Conservation (phyloP, 768 basidiomycete genomes). For the Rhizopogon vinicolor region DNA sequence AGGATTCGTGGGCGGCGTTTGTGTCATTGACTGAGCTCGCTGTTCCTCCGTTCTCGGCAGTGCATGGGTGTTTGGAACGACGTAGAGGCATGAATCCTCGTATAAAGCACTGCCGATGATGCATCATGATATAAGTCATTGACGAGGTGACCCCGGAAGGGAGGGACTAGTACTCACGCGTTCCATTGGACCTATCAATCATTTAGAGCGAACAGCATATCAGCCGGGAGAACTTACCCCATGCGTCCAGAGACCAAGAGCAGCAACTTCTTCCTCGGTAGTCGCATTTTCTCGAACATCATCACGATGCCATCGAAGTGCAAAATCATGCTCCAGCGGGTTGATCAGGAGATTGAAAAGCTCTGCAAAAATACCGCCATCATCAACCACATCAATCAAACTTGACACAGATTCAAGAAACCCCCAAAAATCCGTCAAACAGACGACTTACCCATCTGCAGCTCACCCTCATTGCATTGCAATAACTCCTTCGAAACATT, state of each 20-base stretch:
- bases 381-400: not conserved
- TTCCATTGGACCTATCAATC: constrained; percentile 70
- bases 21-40: constrained; percentile 46
- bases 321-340: constrained; percentile 58
- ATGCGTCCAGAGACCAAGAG: constrained; percentile 56
- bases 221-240: constrained; percentile 43
- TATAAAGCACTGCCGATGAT: constrained; percentile 54
- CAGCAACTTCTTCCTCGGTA: constrained; percentile 53
- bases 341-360: constrained; percentile 76
- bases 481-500: constrained; percentile 42
- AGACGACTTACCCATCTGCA: constrained; percentile 64
- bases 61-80: constrained; percentile 68
- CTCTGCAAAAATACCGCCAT: constrained; percentile 35
- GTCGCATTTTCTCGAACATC: constrained; percentile 59
- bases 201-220: not conserved
- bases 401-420: not conserved
- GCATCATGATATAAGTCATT: not conserved
- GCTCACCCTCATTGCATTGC: constrained; percentile 48
- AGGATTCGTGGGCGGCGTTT: constrained; percentile 50
- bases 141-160: not conserved
- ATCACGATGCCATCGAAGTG: constrained; percentile 77
- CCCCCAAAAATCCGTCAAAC: not conserved
- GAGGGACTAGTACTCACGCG: constrained; percentile 43
- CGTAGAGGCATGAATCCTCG: constrained; percentile 61
- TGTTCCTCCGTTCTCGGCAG: constrained; percentile 53